These are phyloP conservation scores for Phytophthora agathidicida DNA, from an alignment of 352 stramenopile genomes.

Conservation along the genomic window DNA sequence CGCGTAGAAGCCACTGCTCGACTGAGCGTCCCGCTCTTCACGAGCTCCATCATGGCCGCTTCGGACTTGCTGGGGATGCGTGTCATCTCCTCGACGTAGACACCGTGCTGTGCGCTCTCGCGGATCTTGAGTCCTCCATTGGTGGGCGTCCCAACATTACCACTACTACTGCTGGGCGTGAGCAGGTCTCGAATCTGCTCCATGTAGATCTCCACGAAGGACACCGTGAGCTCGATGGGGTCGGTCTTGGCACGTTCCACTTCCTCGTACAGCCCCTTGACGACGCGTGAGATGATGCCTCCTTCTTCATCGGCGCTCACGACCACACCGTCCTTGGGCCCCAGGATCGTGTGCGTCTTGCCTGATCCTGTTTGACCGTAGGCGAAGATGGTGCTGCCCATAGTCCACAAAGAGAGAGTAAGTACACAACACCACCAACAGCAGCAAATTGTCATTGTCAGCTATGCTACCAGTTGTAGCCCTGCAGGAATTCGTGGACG, in stretches of 20 bases:
- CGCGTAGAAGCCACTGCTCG: conserved; percentile 75
- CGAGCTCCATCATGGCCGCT: conserved; percentile 63
- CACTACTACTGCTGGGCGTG: conserved; percentile 15
- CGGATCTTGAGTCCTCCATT: conserved; percentile 72
- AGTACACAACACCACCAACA: background rate
- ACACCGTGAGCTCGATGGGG: conserved; percentile 61
- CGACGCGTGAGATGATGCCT: conserved; percentile 66
- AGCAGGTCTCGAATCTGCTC: conserved; percentile 85
- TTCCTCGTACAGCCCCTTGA: conserved; percentile 53
- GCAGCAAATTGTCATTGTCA: no score
- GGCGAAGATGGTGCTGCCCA: conserved; percentile 80
- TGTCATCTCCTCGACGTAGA: conserved; percentile 83
- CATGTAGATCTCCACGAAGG: conserved; percentile 92
- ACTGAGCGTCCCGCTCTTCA: conserved; percentile 65
- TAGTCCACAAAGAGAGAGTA: background rate
- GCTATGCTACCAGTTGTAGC: conserved; percentile 69
- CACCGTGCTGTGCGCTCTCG: conserved; percentile 64
- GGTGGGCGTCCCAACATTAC: conserved; percentile 17
- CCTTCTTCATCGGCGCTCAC: conserved; percentile 66
- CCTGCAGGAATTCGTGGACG: conserved; percentile 68
- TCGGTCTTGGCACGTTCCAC: conserved; percentile 35
- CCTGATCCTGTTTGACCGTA: conserved; percentile 92
- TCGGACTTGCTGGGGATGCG: conserved; percentile 45
- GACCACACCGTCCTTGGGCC: conserved; percentile 64
- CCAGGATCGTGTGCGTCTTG: conserved; percentile 91